These are phyloP conservation scores for Leccinum incarnatum DNA, from an alignment of 768 basidiomycete genomes.

Conservation along the genomic window DNA sequence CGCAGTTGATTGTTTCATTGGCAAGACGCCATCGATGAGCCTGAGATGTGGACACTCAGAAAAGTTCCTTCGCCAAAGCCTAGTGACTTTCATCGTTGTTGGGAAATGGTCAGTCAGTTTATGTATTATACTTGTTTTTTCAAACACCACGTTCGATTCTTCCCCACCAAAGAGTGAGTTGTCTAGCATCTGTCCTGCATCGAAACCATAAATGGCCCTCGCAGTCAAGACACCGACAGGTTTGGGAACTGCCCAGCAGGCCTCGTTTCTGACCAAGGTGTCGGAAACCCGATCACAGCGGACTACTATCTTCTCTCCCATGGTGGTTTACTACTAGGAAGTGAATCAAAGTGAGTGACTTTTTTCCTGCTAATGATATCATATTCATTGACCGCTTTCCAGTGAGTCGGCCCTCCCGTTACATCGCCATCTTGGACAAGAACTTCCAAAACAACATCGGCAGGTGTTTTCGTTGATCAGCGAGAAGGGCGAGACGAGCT, in stretches of 20 bases:
- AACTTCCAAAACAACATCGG: conserved; percentile 27
- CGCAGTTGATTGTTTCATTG: no score
- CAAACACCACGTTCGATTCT: no score
- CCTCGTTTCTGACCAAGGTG: conserved; percentile 44
- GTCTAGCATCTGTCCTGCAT: no score
- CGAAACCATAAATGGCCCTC: no score
- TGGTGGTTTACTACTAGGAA: conserved; percentile 47
- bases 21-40: no score
- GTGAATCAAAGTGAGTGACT: conserved; percentile 30
- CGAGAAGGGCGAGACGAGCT: background rate
- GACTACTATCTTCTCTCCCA: conserved; percentile 62
- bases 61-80: no score
- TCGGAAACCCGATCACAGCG: conserved; percentile 43
- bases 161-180: no score
- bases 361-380: background rate
- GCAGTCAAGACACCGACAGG: conserved; percentile 31
- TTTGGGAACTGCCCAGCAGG: conserved; percentile 55
- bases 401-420: conserved; percentile 60
- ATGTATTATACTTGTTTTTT: no score
- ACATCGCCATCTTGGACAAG: conserved; percentile 47
- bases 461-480: conserved; percentile 21
- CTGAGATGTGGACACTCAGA: no score
- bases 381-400: conserved; percentile 1
- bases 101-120: no score
- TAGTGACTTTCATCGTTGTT: no score